Evolutionary conservation across 768 basidiomycete species (phyloP).

Genomic region (Tylopilus sp.): DNA sequence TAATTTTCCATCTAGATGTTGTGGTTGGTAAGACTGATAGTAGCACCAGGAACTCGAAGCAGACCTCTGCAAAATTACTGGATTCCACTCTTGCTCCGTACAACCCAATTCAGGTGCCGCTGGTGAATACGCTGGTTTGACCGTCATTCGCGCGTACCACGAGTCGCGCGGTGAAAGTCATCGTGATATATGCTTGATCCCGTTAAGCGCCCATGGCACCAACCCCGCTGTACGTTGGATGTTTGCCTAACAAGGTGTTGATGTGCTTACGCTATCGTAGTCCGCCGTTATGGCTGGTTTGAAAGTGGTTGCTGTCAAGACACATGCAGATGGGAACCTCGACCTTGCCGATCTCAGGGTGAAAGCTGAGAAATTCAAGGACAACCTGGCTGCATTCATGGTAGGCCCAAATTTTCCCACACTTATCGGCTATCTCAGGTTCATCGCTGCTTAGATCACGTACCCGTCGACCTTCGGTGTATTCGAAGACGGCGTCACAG

Average conservation of each 20-base stretch:
- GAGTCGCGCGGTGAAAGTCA: slow-evolving; percentile 81
- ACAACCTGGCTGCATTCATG: slow-evolving; percentile 95
- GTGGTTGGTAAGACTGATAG: slow-evolving; percentile 7
- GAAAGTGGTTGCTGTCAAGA: slow-evolving; percentile 95
- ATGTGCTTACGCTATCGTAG: slow-evolving; percentile 37
- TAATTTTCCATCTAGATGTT: slow-evolving; percentile 20
- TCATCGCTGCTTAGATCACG: slow-evolving; percentile 59
- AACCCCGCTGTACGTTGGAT: slow-evolving; percentile 80
- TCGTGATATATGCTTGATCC: slow-evolving; percentile 90
- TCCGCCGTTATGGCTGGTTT: slow-evolving; percentile 97
- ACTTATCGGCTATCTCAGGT: slow-evolving; percentile 4
- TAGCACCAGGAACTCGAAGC: slow-evolving; percentile 73
- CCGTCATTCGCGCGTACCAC: slow-evolving; percentile 92
- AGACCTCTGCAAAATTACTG: slow-evolving; percentile 91
- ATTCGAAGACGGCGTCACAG: slow-evolving; percentile 87
- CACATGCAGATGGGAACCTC: slow-evolving; percentile 79
- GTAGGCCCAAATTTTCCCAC: slow-evolving; percentile 37
- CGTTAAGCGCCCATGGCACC: slow-evolving; percentile 95
- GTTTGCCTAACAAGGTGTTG: background rate
- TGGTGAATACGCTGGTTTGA: slow-evolving; percentile 96
- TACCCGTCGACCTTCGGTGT: slow-evolving; percentile 98
- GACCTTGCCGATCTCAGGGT: slow-evolving; percentile 80
- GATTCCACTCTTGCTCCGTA: slow-evolving; percentile 94
- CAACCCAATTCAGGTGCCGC: slow-evolving; percentile 99
- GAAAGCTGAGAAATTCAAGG: slow-evolving; percentile 90